Evolutionary conservation across 495 filamentous ascomycete genomes (phyloP).

Genomic region (Lophiostoma macrostomum): DNA sequence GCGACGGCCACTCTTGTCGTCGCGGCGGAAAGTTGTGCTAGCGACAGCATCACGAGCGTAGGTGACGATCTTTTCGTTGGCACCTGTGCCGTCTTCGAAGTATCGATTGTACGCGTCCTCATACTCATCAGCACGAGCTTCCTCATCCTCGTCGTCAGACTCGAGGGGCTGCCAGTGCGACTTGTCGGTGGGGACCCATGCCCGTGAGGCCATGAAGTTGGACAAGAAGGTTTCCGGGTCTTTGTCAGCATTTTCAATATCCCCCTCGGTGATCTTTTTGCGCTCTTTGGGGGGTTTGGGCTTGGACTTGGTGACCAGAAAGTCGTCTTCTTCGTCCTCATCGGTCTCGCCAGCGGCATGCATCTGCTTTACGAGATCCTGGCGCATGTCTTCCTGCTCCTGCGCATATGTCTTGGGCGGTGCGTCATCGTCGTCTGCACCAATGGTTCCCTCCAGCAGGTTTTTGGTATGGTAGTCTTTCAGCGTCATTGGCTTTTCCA

Average conservation of each 20-base stretch:
- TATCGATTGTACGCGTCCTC: constrained; percentile 95
- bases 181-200: constrained; percentile 69
- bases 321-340: constrained; percentile 63
- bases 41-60: constrained; percentile 82
- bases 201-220: constrained; percentile 84
- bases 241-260: constrained; percentile 75
- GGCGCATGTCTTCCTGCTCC: constrained; percentile 80
- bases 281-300: constrained; percentile 14
- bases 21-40: constrained; percentile 76
- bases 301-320: constrained; percentile 52
- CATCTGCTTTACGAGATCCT: constrained; percentile 72
- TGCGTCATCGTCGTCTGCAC: constrained; percentile 52
- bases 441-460: constrained; percentile 63
- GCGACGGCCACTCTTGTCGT: constrained; percentile 72
- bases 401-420: constrained; percentile 67
- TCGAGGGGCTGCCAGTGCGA: constrained; percentile 72
- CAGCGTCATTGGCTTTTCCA: constrained; percentile 81
- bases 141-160: constrained; percentile 86
- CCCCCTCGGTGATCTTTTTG: constrained; percentile 53
- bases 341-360: constrained; percentile 60
- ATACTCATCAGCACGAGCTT: constrained; percentile 75
- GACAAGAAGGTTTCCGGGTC: constrained; percentile 86
- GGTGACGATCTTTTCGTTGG: constrained; percentile 78
- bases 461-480: constrained; percentile 88
- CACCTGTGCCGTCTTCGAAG: constrained; percentile 83